These are phyloP conservation scores for Saturnispora halmiae DNA, from an alignment of 805 yeast species.

Conservation along the genomic window DNA sequence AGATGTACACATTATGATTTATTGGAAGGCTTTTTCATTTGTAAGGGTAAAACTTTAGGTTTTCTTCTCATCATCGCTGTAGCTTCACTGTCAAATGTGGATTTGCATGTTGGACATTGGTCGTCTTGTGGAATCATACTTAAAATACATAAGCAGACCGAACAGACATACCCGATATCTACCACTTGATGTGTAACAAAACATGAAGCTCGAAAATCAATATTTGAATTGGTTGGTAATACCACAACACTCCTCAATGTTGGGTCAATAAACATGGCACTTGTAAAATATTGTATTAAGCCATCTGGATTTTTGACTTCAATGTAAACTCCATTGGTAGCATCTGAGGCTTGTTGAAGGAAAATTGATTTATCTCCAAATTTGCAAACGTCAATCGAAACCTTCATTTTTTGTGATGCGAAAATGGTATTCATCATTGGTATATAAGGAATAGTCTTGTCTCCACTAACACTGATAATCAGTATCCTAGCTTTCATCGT, in stretches of 20 bases:
- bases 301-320: slow-evolving; percentile 62
- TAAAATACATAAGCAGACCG: slow-evolving; percentile 81
- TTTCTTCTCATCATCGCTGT: slow-evolving; percentile 48
- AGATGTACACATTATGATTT: background rate
- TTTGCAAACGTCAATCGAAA: slow-evolving; percentile 87
- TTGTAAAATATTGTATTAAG: slow-evolving; percentile 67
- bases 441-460: slow-evolving; percentile 72
- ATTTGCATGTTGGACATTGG: slow-evolving; percentile 80
- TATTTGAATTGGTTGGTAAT: slow-evolving; percentile 73
- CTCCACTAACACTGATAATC: slow-evolving; percentile 58
- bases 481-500: slow-evolving; percentile 57
- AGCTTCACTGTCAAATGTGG: slow-evolving; percentile 59
- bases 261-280: slow-evolving; percentile 85
- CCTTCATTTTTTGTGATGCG: slow-evolving; percentile 87
- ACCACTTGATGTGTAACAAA: slow-evolving; percentile 84
- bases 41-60: slow-evolving; percentile 36
- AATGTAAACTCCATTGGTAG: slow-evolving; percentile 84
- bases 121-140: slow-evolving; percentile 59
- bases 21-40: slow-evolving; percentile 21
- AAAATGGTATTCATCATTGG: slow-evolving; percentile 93
- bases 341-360: slow-evolving; percentile 91
- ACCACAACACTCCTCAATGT: slow-evolving; percentile 65
- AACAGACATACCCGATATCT: slow-evolving; percentile 90
- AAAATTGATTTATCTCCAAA: slow-evolving; percentile 66
- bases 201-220: slow-evolving; percentile 92